Percentiles rank a stretch among this genome's conserved stretches.
Conservation (phyloP, 768 basidiomycete genomes). For the Leucocoprinus birnbaumii region DNA sequence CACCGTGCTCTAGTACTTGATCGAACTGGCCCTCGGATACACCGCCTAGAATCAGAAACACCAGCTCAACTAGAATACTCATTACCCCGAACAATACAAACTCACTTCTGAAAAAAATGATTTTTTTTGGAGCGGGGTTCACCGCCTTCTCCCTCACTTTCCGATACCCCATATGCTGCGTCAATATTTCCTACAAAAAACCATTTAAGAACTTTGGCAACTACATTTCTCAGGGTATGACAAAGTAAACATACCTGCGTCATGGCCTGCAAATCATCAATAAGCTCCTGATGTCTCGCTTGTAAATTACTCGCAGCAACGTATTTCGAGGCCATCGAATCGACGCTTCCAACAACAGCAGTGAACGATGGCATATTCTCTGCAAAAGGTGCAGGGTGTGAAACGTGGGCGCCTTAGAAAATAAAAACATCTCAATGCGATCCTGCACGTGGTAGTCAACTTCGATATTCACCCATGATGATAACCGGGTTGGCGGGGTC, state of each 20-base stretch:
- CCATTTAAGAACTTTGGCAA: not conserved
- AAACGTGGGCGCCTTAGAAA: conserved; percentile 69
- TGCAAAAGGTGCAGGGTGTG: conserved; percentile 79
- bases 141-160: conserved; percentile 44
- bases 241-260: too few relatives aligned
- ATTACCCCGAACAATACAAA: too few relatives aligned
- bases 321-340: conserved; percentile 75
- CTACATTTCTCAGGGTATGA: too few relatives aligned
- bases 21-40: conserved; percentile 54
- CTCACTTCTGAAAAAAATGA: conserved; percentile 75
- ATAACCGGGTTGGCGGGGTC: too few relatives aligned
- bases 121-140: conserved; percentile 53
- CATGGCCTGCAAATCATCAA: conserved; percentile 69
- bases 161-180: conserved; percentile 60
- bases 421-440: not conserved
- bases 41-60: conserved; percentile 36
- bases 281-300: conserved; percentile 70
- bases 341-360: conserved; percentile 76
- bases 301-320: conserved; percentile 62
- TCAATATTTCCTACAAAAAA: conserved; percentile 47
- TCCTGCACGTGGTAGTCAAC: not conserved
- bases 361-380: conserved; percentile 82
- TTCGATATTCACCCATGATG: conserved; percentile 15
- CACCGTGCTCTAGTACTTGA: conserved; percentile 36
- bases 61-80: too few relatives aligned